These are phyloP conservation scores for Rugosomyces carneus DNA, from an alignment of 1,284 basidiomycete species.

Conservation along the genomic window DNA sequence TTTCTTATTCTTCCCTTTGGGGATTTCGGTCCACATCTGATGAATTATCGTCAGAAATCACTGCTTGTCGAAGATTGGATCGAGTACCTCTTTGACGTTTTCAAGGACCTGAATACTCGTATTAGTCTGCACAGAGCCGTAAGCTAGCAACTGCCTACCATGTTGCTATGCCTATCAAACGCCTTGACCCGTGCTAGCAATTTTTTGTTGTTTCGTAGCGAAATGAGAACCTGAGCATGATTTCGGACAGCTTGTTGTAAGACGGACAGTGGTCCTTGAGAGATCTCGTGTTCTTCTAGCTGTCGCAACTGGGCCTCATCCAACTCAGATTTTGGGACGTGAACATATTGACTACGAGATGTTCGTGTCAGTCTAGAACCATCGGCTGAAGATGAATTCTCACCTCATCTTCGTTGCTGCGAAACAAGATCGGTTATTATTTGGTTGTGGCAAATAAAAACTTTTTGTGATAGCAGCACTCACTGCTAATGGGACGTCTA, in stretches of 20 bases:
- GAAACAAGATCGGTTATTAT: conserved; percentile 17
- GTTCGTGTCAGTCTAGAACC: conserved; percentile 9
- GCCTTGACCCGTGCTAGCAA: conserved; percentile 96
- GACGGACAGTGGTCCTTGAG: conserved; percentile 95
- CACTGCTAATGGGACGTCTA: conserved; percentile 86
- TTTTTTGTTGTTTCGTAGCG: conserved; percentile 98
- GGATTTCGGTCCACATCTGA: conserved; percentile 98
- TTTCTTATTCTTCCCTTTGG: conserved; percentile 98
- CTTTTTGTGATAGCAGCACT: conserved; percentile 20
- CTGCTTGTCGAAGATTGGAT: neutral
- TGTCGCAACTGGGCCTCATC: conserved; percentile 95
- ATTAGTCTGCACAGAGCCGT: conserved; percentile 2
- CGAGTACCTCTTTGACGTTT: conserved; percentile 88
- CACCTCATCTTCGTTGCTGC: conserved; percentile 17
- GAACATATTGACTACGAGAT: conserved; percentile 82
- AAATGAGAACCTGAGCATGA: conserved; percentile 96
- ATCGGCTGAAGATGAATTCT: conserved; percentile 5
- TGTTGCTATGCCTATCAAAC: conserved; percentile 98
- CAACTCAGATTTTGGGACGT: conserved; percentile 95
- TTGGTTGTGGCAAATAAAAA: conserved; percentile 29
- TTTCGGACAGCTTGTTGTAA: conserved; percentile 97
- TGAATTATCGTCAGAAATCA: neutral
- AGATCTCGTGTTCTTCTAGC: conserved; percentile 96
- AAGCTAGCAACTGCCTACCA: conserved; percentile 52
- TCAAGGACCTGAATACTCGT: conserved; percentile 67